A percentile compares a stretch with the other conserved stretches of the same genome.
These are phyloP conservation scores for Venturia carpophila DNA, from an alignment of 2,329 filamentous ascomycete species.

Conservation along the genomic window DNA sequence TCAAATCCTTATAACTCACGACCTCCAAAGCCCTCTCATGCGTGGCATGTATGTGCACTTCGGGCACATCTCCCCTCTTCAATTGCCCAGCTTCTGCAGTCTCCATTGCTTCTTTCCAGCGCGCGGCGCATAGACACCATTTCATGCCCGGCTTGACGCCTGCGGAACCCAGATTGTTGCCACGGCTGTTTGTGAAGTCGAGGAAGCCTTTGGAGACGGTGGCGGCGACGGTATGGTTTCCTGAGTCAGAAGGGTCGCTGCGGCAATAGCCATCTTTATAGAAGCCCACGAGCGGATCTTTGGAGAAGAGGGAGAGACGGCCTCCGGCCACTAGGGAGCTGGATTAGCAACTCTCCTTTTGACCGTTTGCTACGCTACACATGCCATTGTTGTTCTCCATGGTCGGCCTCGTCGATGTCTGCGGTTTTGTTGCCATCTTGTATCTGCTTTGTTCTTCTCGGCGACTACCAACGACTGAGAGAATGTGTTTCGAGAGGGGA, in stretches of 20 bases:
- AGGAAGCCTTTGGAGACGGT: conserved; percentile 4
- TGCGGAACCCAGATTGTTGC: conserved; percentile 5
- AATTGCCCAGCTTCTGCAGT: not conserved
- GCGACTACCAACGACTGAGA: not conserved
- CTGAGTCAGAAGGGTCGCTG: conserved; percentile 1
- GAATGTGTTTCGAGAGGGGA: not conserved
- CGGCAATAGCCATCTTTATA: conserved; percentile 10
- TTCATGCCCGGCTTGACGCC: conserved; percentile 1
- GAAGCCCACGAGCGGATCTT: not conserved
- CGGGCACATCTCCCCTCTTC: not conserved
- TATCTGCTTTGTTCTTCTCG: not conserved
- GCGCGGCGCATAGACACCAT: conserved; percentile 5
- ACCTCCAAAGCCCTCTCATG: not conserved
- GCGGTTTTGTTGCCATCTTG: not conserved
- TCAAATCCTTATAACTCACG: not conserved
- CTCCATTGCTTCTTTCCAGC: conserved; percentile 9
- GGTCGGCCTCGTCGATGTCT: not conserved
- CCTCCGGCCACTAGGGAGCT: not conserved
- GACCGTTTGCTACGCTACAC: no score
- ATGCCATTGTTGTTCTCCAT: conserved; percentile 8
- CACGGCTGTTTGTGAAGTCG: conserved; percentile 11
- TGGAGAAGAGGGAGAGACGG: conserved; percentile 7
- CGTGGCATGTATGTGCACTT: not conserved
- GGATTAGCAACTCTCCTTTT: not conserved
- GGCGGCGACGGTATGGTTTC: conserved; percentile 10